Conservation (phyloP, 2,329 filamentous ascomycete species). For the Diaporthe sp. region DNA sequence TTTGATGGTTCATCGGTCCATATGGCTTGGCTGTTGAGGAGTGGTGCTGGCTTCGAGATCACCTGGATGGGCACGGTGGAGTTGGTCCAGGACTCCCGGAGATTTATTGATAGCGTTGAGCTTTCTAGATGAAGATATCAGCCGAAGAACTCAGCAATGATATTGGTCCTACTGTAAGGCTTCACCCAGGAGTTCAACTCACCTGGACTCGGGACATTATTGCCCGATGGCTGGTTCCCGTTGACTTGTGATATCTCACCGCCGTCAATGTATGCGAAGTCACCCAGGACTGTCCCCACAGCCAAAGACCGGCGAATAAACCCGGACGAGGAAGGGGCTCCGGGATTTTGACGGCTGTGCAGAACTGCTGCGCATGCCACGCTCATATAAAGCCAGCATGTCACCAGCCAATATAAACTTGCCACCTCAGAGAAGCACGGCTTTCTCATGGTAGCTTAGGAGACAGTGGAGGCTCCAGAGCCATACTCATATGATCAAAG, state of each 20-base stretch:
- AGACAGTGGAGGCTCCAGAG: neutral
- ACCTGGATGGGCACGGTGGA: constrained; percentile 43
- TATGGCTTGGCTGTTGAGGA: constrained; percentile 44
- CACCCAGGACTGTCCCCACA: constrained; percentile 42
- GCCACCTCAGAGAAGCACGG: constrained; percentile 18
- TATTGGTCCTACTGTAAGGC: neutral
- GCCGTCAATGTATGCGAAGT: constrained; percentile 52
- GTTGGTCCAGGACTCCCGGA: constrained; percentile 49
- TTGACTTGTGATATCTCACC: constrained; percentile 46
- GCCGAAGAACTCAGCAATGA: neutral
- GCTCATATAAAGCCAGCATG: neutral
- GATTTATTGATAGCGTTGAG: constrained; percentile 46
- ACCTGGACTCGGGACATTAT: constrained; percentile 36
- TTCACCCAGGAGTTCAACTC: neutral
- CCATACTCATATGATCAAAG: constrained; percentile 1
- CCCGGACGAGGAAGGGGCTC: neutral
- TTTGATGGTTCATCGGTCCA: constrained; percentile 45
- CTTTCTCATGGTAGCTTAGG: constrained; percentile 7
- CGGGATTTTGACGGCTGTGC: neutral
- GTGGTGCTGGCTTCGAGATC: constrained; percentile 44
- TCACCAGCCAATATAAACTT: neutral
- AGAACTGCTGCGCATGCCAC: neutral
- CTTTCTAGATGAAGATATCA: constrained; percentile 40
- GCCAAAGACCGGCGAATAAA: constrained; percentile 24
- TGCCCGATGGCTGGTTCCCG: constrained; percentile 38